phyloP scores from a whole-genome alignment of 2,329 filamentous ascomycete genomes.

The Teratosphaeria nubilosa region DNA sequence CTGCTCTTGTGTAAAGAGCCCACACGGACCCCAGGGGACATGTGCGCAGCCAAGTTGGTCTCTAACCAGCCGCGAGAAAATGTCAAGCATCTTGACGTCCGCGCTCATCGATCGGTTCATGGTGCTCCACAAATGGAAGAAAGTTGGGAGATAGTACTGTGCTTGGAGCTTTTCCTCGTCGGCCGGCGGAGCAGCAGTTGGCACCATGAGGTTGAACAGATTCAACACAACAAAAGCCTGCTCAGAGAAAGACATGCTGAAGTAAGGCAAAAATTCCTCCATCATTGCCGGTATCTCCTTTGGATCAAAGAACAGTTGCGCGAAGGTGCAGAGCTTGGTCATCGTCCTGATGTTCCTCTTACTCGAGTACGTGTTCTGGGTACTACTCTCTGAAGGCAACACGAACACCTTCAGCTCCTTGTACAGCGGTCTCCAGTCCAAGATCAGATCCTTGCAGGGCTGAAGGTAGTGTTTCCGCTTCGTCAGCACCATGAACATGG shows the following conservation, averaged over 20 bases:
- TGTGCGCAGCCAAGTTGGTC: constrained; percentile 69
- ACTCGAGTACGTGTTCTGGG: constrained; percentile 44
- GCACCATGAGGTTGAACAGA: constrained; percentile 75
- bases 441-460: constrained; percentile 73
- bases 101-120: constrained; percentile 81
- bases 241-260: constrained; percentile 85
- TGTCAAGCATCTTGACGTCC: constrained; percentile 79
- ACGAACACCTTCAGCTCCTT: constrained; percentile 87
- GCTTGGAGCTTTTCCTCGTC: constrained; percentile 69
- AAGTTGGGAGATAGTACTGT: constrained; percentile 78
- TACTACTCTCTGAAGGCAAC: constrained; percentile 68
- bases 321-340: constrained; percentile 81
- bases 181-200: constrained; percentile 67
- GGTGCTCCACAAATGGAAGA: constrained; percentile 94
- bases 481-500: constrained; percentile 93
- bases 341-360: constrained; percentile 63
- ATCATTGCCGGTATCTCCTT: constrained; percentile 65
- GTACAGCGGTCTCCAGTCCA: constrained; percentile 91
- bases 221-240: constrained; percentile 90
- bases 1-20: constrained; percentile 86
- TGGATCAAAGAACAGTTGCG: constrained; percentile 87
- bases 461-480: constrained; percentile 97
- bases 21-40: constrained; percentile 72
- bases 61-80: constrained; percentile 75
- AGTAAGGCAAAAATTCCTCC: constrained; percentile 48